Base-by-base conservation (phyloP, 2,329 filamentous ascomycete genomes). In the Nemania diffusa region DNA sequence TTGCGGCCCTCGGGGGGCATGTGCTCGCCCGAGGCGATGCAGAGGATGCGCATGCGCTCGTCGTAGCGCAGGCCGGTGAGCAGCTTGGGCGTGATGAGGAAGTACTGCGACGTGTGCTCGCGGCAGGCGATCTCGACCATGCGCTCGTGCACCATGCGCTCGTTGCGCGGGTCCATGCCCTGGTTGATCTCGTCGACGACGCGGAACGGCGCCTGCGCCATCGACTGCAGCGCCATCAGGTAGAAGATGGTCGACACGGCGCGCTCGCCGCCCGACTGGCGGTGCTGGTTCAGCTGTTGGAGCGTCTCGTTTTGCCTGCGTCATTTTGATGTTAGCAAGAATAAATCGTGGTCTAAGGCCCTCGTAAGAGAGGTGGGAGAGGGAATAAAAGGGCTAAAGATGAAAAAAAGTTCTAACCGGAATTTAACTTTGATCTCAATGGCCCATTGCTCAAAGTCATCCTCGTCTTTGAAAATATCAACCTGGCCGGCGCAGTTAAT, bases 111-210 rank as follows among this genome's bases (percentile, higher is more conserved):
- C n/a, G 88, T 89, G 78, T 91, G 89, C 79, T 94, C 90, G 72
- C 89, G 88, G 79, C 96, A 98, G 50, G 96, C 96, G 77, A 99
- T 97, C 76, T 97, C 94, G 8, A 99, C 96, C 92, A 99, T 97
- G 70, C 96, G 92, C 78, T 95, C 93, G 81, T 99, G 96, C 17
- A 99, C 94, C 88, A 97, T 97, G 73, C 96, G 92, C 81, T 99
- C 96, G 80, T 99, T 99, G 75, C 96, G 91, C 50, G 95, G 96
- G 79, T 99, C 96, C 96, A 99, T 99, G 72, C 96, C 96, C 81
- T 99, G 96, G 78, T 99, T 99, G 85, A 99, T 99, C 82, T 99
- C 96, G 80, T 99, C 96, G 66, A 99, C 96, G 57, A 99, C 95
- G 59, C 96, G 93, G 87, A 99, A 99, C 0, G 96, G 96, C 3